Base-by-base conservation (phyloP, 352 stramenopile species). In the Phytopythium sindhum region DNA sequence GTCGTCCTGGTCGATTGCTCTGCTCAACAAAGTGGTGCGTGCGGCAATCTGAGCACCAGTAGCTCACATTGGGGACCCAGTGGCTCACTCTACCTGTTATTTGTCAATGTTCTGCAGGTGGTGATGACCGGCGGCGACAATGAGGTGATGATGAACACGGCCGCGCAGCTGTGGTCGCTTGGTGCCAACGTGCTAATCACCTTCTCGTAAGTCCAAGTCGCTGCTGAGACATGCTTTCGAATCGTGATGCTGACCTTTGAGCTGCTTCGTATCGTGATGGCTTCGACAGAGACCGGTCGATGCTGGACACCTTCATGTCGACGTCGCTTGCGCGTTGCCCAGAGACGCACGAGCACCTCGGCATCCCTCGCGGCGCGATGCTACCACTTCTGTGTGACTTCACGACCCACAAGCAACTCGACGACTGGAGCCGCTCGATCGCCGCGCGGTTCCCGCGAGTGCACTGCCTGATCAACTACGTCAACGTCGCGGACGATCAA, bases 401-500 rank as follows among this genome's bases (percentile, higher is more conserved):
- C 47, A 64, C 75, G 28, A 84, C 76, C 17, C 66, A 69, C 33
- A 64, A 67, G 51, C 69, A 88, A 56, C 82, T 89, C 23, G 75
- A 76, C 11, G 77, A 85, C 45, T 91, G 80, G 81, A 86, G 74
- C 53, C 62, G 65, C 17, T 80, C 78, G 0, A 80, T 90, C 57
- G 73, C 72, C 3, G 61, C 67, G 17, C 87, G 89, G 53, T 90
- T 86, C 64, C 69, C 75, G 41, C 77, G 77, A 6, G 79, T 90
- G n/a, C 73, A 91, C 68, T 86, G 72, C 42, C 63, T 91, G 28
- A 79, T 91, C 58, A 91, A 89, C 66, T 89, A 80, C 63, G 71
- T 74, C 31, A 63, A 72, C 4, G 58, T 76, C 11, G 69, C 68
- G 12, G 53, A 73, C 9, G 51, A 74, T 4, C 59, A 73, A 17